Percentiles rank a stretch among this genome's conserved stretches.
These are phyloP conservation scores for Euphorbia schlechtendalii DNA, from an alignment of 441 rosid genomes.

Conservation along the genomic window DNA sequence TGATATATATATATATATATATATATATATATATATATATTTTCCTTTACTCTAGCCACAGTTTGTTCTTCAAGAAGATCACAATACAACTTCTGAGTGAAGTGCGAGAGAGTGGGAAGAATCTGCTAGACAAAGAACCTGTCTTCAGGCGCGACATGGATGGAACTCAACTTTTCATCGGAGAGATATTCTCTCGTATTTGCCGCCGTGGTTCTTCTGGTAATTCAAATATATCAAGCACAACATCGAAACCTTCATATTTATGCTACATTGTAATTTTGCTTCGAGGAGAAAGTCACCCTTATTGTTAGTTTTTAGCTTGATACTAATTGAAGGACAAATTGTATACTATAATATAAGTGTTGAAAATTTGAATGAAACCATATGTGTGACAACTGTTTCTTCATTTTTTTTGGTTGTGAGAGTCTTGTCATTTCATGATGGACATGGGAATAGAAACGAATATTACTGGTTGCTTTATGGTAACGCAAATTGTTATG, in stretches of 20 bases:
- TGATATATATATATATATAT: slow-evolving; percentile 22
- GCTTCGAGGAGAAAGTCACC: not conserved
- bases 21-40: slow-evolving; percentile 17
- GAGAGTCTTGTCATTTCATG: not conserved
- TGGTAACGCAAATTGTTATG: not conserved
- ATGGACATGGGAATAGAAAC: not conserved
- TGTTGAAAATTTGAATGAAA: slow-evolving; percentile 1
- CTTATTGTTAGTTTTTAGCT: slow-evolving; percentile 1
- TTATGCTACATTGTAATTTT: slow-evolving; percentile 1
- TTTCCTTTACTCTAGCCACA: slow-evolving; percentile 42
- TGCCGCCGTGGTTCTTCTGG: slow-evolving; percentile 97
- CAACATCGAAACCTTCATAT: not conserved
- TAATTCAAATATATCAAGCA: slow-evolving; percentile 25
- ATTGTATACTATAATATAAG: not conserved
- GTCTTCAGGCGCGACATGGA: slow-evolving; percentile 23
- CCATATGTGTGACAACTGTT: not conserved
- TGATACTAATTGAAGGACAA: not conserved
- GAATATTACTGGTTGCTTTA: not conserved
- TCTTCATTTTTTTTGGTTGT: not conserved
- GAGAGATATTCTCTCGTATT: slow-evolving; percentile 72
- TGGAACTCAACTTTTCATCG: slow-evolving; percentile 47
- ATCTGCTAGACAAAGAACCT: slow-evolving; percentile 23
- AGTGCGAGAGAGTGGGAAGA: slow-evolving; percentile 32
- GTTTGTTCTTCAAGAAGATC: slow-evolving; percentile 78
- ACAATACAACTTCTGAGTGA: slow-evolving; percentile 55